phyloP scores from a whole-genome alignment of 2,329 filamentous ascomycete species.

The Penicillium hordei region DNA sequence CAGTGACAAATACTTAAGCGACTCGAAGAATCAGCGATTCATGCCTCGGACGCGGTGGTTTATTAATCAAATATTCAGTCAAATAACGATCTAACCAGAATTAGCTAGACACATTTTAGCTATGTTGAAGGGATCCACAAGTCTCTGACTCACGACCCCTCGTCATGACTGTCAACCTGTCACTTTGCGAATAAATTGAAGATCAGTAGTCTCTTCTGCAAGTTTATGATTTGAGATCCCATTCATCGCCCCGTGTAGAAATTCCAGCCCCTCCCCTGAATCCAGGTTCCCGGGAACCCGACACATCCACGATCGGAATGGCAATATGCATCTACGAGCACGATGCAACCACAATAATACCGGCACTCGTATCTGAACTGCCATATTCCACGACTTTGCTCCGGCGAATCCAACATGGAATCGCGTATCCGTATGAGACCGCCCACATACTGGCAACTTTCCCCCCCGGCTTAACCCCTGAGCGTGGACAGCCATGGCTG shows the following conservation, averaged over 20 bases:
- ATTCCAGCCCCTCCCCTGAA: neutral
- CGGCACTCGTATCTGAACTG: slow-evolving; percentile 35
- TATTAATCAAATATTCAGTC: neutral
- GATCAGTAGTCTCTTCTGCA: slow-evolving; percentile 1
- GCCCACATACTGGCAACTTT: slow-evolving; percentile 38
- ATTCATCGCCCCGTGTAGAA: neutral
- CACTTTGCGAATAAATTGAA: neutral
- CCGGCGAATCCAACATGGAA: slow-evolving; percentile 42
- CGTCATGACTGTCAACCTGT: neutral
- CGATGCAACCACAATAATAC: slow-evolving; percentile 21
- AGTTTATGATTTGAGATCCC: neutral
- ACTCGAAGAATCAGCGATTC: neutral
- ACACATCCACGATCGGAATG: neutral
- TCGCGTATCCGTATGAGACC: slow-evolving; percentile 33
- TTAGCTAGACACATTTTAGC: neutral
- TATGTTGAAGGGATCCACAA: neutral
- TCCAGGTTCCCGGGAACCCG: slow-evolving; percentile 5
- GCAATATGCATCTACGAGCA: slow-evolving; percentile 20
- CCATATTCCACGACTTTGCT: slow-evolving; percentile 40
- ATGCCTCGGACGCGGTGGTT: neutral
- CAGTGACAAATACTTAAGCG: slow-evolving; percentile 20
- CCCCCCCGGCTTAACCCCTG: slow-evolving; percentile 18
- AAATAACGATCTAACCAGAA: neutral
- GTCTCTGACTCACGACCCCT: neutral
- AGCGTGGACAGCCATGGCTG: slow-evolving; percentile 36